Evolutionary conservation across 179 eudicot genomes (phyloP).

Genomic region (Corrigiola litoralis): DNA sequence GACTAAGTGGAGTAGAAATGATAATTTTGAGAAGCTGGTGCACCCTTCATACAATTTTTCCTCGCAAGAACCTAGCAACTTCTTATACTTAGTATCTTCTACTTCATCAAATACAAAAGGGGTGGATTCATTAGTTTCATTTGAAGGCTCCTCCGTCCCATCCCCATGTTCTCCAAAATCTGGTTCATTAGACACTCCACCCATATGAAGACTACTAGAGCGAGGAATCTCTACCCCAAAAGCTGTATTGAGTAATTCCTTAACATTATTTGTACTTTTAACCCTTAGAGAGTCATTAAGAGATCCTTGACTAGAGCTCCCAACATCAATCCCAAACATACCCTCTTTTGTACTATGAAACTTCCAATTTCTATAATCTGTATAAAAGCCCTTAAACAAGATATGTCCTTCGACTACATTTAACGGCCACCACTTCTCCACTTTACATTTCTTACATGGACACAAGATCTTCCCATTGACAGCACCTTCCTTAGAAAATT

Average conservation of each 20-base stretch:
- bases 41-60: not conserved
- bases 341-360: conserved; percentile 3
- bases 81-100: conserved; percentile 7
- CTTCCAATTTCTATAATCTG: conserved; percentile 4
- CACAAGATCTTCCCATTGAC: not conserved
- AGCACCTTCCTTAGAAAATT: not conserved
- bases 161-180: not conserved
- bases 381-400: conserved; percentile 8
- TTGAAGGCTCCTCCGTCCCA: not conserved
- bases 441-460: conserved; percentile 11
- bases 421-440: not conserved
- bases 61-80: not conserved
- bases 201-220: no score
- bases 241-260: not conserved
- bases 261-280: not conserved
- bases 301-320: not conserved
- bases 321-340: not conserved
- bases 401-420: not conserved
- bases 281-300: not conserved
- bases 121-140: not conserved
- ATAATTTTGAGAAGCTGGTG: not conserved
- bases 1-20: conserved; percentile 4
- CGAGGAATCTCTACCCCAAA: not conserved
- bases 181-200: not conserved
- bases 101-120: not conserved